These are phyloP conservation scores for Stereocaulon alpinum DNA, from an alignment of 495 filamentous ascomycete species.

Conservation along the genomic window DNA sequence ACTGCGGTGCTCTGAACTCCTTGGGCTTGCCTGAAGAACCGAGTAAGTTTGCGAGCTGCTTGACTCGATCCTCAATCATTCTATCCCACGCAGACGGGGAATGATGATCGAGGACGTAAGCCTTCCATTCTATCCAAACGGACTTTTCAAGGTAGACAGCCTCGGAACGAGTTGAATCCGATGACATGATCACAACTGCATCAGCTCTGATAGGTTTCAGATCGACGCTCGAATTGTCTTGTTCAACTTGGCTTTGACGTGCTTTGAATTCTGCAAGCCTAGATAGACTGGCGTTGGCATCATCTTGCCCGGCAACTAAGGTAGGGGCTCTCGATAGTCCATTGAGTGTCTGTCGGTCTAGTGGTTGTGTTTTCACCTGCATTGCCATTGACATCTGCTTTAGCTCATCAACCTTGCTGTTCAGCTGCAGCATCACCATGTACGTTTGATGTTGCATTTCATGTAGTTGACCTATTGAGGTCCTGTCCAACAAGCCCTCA, in stretches of 20 bases:
- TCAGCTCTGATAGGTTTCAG: not conserved
- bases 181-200: not conserved
- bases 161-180: not conserved
- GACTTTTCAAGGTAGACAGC: not conserved
- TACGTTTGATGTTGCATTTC: conserved; percentile 9
- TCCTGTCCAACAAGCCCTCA: conserved; percentile 4
- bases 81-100: not conserved
- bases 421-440: conserved; percentile 11
- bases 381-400: conserved; percentile 1
- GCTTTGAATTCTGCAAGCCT: conserved; percentile 11
- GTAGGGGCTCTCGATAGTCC: not conserved
- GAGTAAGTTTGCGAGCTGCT: conserved; percentile 1
- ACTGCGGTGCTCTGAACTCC: conserved; percentile 27
- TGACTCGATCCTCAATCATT: conserved; percentile 5
- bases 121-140: conserved; percentile 12
- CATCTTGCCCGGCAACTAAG: not conserved
- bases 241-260: not conserved
- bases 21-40: conserved; percentile 9
- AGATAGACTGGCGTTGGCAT: not conserved
- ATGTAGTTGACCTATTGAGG: not conserved
- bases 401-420: conserved; percentile 8
- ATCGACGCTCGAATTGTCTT: not conserved
- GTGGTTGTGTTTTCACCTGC: not conserved
- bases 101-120: not conserved
- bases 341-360: not conserved